Evolutionary conservation across 306 rosid genomes (phyloP), one percentile per base, ranked within the genome.

Genomic region (Morella rubra): DNA sequence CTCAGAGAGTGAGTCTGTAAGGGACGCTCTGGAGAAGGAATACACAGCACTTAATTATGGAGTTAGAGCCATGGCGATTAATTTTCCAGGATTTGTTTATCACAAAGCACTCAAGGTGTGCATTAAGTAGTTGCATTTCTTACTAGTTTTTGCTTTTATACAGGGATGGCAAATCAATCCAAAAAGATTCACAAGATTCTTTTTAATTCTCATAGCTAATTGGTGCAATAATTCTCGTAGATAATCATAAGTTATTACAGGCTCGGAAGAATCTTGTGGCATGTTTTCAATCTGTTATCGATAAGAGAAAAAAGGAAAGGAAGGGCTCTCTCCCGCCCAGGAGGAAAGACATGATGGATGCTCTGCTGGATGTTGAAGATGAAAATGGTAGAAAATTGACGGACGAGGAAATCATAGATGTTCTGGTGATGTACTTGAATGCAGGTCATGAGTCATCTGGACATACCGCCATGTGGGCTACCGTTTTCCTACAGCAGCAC

Each of bases 381-480:
- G 97, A 90, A 27, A 83, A 84, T 77, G 95, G 98, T 20, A 83
- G 89, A 73, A 92, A 81, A 54, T 70, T 94, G 72, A 44, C 66
- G 2, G 91, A 94, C 71, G 95, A 86, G 18, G 91, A 86, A 20
- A 86, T 94, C 44, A 92, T 94, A 56, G 97, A 94, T 78, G 66
- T 92, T 49, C 77, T 94, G 85, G 14, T 94, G 44, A 94, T 94
- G 98, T 94, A 94, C 83, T 81, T 94, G 83, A 94, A 94, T 62
- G 98, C 97, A 0, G 98, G 98, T 45, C 98, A 94, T 76, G 98
- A 94, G 53, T 94, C 98, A 79, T 94, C 97, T 0, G 98, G 96
- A 5, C 98, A 94, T 72, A 94, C 79, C 14, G 88, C 91, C 2
- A 92, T 94, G 98, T 94, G 98, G 98, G 85, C 97, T 3, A 68